These are phyloP conservation scores for Diplodia sapinea DNA, from an alignment of 2,329 filamentous ascomycete species.

Conservation along the genomic window DNA sequence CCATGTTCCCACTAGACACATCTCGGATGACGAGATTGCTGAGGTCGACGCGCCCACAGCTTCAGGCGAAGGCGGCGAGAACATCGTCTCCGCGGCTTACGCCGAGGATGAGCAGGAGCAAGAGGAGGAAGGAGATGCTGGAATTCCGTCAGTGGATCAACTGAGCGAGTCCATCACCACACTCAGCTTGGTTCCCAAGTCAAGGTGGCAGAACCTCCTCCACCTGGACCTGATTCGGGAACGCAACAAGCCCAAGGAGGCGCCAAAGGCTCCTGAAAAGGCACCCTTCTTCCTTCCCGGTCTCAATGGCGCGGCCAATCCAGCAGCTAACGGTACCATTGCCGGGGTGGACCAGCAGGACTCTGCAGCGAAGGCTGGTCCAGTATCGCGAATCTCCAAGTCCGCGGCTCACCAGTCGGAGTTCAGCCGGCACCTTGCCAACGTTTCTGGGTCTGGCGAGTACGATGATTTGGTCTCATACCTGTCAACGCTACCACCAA, in stretches of 20 bases:
- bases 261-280: constrained; percentile 89
- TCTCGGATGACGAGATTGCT: constrained; percentile 76
- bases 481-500: constrained; percentile 80
- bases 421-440: constrained; percentile 58
- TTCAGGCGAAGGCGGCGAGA: constrained; percentile 81
- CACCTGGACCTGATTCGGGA: constrained; percentile 89
- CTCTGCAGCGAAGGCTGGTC: constrained; percentile 33
- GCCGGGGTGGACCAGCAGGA: constrained; percentile 39
- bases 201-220: constrained; percentile 90
- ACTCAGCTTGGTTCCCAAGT: constrained; percentile 85
- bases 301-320: constrained; percentile 44
- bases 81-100: constrained; percentile 77
- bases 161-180: constrained; percentile 84
- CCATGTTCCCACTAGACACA: constrained; percentile 83
- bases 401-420: constrained; percentile 42
- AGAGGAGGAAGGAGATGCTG: constrained; percentile 52
- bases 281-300: constrained; percentile 94
- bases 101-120: constrained; percentile 59
- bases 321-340: constrained; percentile 32
- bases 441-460: constrained; percentile 59
- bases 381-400: constrained; percentile 43
- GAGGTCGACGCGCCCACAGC: constrained; percentile 72
- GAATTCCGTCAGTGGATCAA: constrained; percentile 69
- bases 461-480: constrained; percentile 76
- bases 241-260: constrained; percentile 91